These are phyloP conservation scores for Aspergillus clavatus DNA, from an alignment of 2,329 filamentous ascomycete genomes.

Conservation along the genomic window DNA sequence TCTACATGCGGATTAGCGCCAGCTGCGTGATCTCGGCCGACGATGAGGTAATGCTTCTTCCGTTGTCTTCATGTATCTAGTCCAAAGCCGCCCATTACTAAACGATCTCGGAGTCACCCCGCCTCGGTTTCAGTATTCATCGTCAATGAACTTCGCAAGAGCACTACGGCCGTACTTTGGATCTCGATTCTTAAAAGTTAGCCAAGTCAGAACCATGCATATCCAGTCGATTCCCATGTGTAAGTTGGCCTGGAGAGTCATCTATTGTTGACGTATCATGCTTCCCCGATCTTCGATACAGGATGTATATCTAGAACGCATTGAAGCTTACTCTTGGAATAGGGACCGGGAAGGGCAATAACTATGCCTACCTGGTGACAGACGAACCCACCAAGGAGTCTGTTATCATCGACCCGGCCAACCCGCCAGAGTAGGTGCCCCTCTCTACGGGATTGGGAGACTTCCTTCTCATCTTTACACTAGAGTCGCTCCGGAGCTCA, in stretches of 20 bases:
- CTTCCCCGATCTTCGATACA: no score
- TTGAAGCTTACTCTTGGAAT: background rate
- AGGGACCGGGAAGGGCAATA: conserved; percentile 43
- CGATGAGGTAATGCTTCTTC: background rate
- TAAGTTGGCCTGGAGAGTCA: conserved; percentile 30
- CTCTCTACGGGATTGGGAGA: background rate
- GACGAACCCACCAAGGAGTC: conserved; percentile 48
- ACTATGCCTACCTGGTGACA: conserved; percentile 50
- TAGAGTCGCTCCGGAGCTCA: conserved; percentile 61
- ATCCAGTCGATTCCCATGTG: conserved; percentile 52
- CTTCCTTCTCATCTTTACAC: background rate
- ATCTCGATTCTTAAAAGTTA: conserved; percentile 6
- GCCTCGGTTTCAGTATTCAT: conserved; percentile 1
- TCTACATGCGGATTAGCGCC: background rate
- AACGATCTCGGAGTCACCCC: conserved; percentile 3
- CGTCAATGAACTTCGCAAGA: conserved; percentile 30
- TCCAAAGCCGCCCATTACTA: background rate
- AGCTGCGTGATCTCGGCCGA: background rate
- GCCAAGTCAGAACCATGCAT: conserved; percentile 42
- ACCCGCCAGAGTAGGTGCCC: conserved; percentile 45
- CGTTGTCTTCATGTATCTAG: background rate
- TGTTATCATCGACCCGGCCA: conserved; percentile 49
- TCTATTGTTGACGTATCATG: no score
- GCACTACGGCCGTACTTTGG: conserved; percentile 16
- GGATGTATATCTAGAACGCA: background rate